A percentile compares a stretch with the other conserved stretches of the same genome.
Evolutionary conservation across 208 protist species (phyloP).

Genomic region (Zelonia costaricensis): DNA sequence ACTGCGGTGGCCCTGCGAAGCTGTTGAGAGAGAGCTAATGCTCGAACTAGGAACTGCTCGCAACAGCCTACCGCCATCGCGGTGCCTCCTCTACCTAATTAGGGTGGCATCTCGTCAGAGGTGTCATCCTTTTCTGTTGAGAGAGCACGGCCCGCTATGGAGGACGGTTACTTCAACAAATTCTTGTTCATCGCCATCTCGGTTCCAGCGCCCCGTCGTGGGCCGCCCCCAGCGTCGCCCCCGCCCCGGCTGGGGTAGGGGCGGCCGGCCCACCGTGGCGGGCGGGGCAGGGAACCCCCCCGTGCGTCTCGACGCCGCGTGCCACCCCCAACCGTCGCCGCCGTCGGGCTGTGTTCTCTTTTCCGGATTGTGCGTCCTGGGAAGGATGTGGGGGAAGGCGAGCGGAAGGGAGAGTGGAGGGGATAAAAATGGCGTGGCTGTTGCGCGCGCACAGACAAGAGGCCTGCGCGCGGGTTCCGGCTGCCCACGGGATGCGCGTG

Average conservation of each 20-base stretch:
- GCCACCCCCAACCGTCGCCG: constrained; percentile 14
- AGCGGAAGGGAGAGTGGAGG: not conserved
- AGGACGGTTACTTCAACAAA: constrained; percentile 27
- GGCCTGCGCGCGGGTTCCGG: too few species aligned
- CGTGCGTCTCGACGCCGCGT: constrained; percentile 27
- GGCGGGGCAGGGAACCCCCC: not conserved
- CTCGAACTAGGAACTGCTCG: too few species aligned
- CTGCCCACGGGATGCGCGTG: too few species aligned
- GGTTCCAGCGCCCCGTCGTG: not conserved
- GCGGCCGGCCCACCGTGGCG: not conserved
- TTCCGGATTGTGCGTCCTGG: not conserved
- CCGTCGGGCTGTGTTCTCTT: constrained; percentile 13
- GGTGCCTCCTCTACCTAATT: not conserved
- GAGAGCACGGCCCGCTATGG: constrained; percentile 14
- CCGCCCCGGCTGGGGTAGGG: too few species aligned
- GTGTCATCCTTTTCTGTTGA: constrained; percentile 4
- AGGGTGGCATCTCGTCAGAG: constrained; percentile 6
- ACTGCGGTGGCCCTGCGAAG: constrained; percentile 3
- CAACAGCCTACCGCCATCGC: too few species aligned
- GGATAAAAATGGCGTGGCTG: too few species aligned
- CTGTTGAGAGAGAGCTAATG: too few species aligned
- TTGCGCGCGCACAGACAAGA: too few species aligned
- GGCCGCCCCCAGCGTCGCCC: too few species aligned
- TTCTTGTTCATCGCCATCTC: not conserved
- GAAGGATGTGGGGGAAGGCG: not conserved